Conservation (phyloP, 352 stramenopile species). For the Phytophthora niederhauseri region DNA sequence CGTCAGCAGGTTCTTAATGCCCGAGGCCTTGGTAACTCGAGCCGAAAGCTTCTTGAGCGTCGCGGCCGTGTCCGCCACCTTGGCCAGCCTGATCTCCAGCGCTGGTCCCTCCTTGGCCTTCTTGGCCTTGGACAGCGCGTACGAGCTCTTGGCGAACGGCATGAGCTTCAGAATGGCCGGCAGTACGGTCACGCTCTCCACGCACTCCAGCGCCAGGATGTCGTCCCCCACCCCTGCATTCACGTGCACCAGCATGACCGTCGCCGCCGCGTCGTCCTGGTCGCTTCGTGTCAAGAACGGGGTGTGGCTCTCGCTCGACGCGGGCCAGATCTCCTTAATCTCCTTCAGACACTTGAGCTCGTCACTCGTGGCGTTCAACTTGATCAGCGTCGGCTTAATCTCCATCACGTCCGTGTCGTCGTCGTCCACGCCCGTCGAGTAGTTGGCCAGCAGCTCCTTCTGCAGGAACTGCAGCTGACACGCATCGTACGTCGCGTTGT, state of each 20-base stretch:
- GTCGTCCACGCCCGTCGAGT: constrained; percentile 34
- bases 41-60: constrained; percentile 38
- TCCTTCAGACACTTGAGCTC: constrained; percentile 51
- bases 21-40: constrained; percentile 37
- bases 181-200: constrained; percentile 56
- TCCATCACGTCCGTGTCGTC: constrained; percentile 29
- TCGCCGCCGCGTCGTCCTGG: constrained; percentile 43
- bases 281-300: constrained; percentile 76
- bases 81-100: constrained; percentile 55
- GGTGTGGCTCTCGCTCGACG: constrained; percentile 52
- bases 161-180: constrained; percentile 77
- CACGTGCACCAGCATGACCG: constrained; percentile 67
- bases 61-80: constrained; percentile 36
- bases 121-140: constrained; percentile 33
- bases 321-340: constrained; percentile 55
- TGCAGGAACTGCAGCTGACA: constrained; percentile 76
- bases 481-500: constrained; percentile 58
- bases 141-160: constrained; percentile 68
- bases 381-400: constrained; percentile 61
- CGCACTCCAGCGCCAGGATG: constrained; percentile 53
- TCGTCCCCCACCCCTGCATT: constrained; percentile 44
- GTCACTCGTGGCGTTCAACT: constrained; percentile 41
- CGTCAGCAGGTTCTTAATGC: constrained; percentile 59
- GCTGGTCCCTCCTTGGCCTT: constrained; percentile 39
- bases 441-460: constrained; percentile 54